These are phyloP conservation scores for Lumnitzera racemosa DNA, from an alignment of 345 rosid genomes.

Conservation along the genomic window DNA sequence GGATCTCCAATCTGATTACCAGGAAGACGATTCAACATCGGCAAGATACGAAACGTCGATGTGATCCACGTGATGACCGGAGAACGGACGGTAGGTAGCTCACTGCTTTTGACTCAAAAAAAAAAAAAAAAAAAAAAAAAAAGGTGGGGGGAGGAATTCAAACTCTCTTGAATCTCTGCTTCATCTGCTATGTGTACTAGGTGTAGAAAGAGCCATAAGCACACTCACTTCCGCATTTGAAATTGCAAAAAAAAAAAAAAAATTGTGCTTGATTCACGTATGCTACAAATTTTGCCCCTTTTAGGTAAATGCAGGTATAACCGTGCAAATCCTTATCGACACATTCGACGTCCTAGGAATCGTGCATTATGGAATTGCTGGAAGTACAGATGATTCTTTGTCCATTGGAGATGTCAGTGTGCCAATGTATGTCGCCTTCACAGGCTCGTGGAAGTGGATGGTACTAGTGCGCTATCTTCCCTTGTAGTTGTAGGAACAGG, in stretches of 20 bases:
- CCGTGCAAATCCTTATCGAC: slow-evolving; percentile 24
- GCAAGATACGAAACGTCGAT: slow-evolving; percentile 15
- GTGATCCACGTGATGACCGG: slow-evolving; percentile 29
- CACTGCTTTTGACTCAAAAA: too few species aligned
- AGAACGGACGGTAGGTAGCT: slow-evolving; percentile 21
- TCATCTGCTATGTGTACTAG: not conserved
- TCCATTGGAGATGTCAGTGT: slow-evolving; percentile 25
- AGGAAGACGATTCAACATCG: slow-evolving; percentile 33
- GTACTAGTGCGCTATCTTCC: slow-evolving; percentile 1
- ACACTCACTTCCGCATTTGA: too few species aligned
- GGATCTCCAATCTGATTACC: not conserved
- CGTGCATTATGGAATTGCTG: slow-evolving; percentile 30
- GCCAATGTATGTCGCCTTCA: slow-evolving; percentile 20
- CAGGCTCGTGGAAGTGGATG: slow-evolving; percentile 31
- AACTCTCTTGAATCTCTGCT: not conserved
- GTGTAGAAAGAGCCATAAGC: too few species aligned
- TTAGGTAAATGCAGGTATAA: slow-evolving; percentile 23
- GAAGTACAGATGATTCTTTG: slow-evolving; percentile 21
- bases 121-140: too few species aligned
- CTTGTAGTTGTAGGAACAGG: too few species aligned
- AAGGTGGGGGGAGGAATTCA: too few species aligned
- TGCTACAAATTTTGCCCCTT: too few species aligned
- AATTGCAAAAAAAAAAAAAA: too few species aligned
- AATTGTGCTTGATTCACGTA: too few species aligned
- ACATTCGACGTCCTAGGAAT: slow-evolving; percentile 20